Conservation (phyloP, 2,329 filamentous ascomycete genomes). For the Hortaea sp. region DNA sequence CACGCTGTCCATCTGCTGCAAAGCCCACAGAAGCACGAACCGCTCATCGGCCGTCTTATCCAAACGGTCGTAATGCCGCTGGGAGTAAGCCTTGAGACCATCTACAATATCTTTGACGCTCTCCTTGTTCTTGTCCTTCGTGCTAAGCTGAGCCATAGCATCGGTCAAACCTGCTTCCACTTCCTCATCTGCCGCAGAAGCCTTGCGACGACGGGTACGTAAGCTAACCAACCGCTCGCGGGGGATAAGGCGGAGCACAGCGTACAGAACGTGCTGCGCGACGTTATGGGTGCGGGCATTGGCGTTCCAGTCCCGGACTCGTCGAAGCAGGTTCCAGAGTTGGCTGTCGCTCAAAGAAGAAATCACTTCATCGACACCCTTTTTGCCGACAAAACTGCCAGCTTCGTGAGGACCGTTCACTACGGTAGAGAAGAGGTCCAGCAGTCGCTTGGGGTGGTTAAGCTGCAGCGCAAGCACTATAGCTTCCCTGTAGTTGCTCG, state of each 20-base stretch:
- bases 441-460: constrained; percentile 82
- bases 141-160: constrained; percentile 23
- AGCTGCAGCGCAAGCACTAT: constrained; percentile 86
- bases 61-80: constrained; percentile 80
- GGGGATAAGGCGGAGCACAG: constrained; percentile 71
- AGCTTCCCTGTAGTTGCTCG: constrained; percentile 81
- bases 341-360: constrained; percentile 73
- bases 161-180: constrained; percentile 19
- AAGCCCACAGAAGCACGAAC: constrained; percentile 85
- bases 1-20: constrained; percentile 71
- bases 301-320: constrained; percentile 93
- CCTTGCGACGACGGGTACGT: constrained; percentile 22
- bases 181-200: constrained; percentile 9
- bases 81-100: constrained; percentile 81
- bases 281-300: constrained; percentile 79
- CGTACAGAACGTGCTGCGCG: constrained; percentile 74
- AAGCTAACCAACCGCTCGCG: constrained; percentile 58
- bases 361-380: constrained; percentile 71
- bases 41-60: constrained; percentile 91
- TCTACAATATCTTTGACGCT: constrained; percentile 76
- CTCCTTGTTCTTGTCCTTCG: constrained; percentile 37
- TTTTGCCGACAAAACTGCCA: constrained; percentile 54
- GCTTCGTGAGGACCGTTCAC: constrained; percentile 53
- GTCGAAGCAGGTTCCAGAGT: constrained; percentile 68
- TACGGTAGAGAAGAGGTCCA: constrained; percentile 74